Evolutionary conservation across 768 basidiomycete genomes (phyloP).

Genomic region (Pulveroboletus sp.): DNA sequence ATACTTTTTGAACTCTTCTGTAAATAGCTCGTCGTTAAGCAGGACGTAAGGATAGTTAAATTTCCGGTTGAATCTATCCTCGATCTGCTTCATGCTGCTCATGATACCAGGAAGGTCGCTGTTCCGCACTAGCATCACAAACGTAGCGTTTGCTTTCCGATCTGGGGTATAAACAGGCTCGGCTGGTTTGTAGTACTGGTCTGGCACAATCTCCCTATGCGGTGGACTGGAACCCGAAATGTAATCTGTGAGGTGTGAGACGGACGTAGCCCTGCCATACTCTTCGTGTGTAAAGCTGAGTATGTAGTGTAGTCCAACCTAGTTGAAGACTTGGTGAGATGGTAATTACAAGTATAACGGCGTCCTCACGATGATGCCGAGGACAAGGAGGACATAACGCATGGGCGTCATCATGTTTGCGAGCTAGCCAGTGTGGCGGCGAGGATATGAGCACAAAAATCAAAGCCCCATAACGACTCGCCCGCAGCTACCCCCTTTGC

Average conservation of each 20-base stretch:
- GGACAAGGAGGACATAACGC: slow-evolving; percentile 51
- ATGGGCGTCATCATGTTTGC: slow-evolving; percentile 56
- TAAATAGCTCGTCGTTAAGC: slow-evolving; percentile 82
- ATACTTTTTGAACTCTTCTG: slow-evolving; percentile 68
- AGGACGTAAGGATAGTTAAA: slow-evolving; percentile 87
- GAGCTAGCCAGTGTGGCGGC: neutral
- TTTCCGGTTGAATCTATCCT: slow-evolving; percentile 82
- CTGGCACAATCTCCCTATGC: slow-evolving; percentile 57
- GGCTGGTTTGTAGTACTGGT: slow-evolving; percentile 49
- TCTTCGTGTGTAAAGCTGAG: slow-evolving; percentile 42
- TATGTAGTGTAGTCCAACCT: slow-evolving; percentile 42
- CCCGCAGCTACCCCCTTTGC: slow-evolving; percentile 1
- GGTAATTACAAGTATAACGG: neutral
- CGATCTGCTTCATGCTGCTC: slow-evolving; percentile 69
- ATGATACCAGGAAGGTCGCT: slow-evolving; percentile 58
- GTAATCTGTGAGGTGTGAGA: slow-evolving; percentile 31
- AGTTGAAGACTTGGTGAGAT: slow-evolving; percentile 9
- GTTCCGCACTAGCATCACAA: slow-evolving; percentile 79
- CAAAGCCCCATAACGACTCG: neutral
- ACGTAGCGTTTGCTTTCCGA: slow-evolving; percentile 78
- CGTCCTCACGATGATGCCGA: slow-evolving; percentile 45
- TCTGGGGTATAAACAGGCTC: slow-evolving; percentile 37
- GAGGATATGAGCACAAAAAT: neutral
- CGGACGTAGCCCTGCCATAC: slow-evolving; percentile 40
- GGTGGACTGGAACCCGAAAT: slow-evolving; percentile 36